These are phyloP conservation scores for Scopulariopsis brevicaulis DNA, from an alignment of 2,329 filamentous ascomycete species.

Conservation along the genomic window DNA sequence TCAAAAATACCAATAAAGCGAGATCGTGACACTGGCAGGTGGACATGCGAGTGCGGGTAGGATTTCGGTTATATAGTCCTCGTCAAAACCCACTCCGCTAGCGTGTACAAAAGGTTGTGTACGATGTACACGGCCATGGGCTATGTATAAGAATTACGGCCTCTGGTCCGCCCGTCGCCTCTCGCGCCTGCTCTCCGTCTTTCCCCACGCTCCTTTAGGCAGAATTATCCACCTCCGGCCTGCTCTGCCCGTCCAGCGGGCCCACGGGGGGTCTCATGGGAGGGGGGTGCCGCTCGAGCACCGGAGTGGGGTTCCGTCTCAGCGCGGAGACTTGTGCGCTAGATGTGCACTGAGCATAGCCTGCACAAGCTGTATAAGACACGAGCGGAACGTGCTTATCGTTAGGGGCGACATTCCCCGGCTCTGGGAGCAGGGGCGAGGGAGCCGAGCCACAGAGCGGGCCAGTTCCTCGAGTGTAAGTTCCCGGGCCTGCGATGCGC, in stretches of 20 bases:
- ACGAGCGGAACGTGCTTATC: background rate
- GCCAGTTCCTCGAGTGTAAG: background rate
- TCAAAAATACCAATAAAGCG: background rate
- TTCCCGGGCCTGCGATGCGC: slow-evolving; percentile 5
- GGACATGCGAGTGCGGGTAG: background rate
- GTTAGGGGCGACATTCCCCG: background rate
- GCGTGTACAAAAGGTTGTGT: background rate
- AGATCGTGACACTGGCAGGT: background rate
- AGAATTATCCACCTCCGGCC: slow-evolving; percentile 1
- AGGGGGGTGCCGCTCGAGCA: background rate
- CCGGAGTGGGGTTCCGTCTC: background rate
- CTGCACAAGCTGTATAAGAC: background rate
- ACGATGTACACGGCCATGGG: background rate
- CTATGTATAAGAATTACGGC: background rate
- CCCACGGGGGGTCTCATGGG: background rate
- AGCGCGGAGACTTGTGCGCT: background rate
- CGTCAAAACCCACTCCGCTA: background rate
- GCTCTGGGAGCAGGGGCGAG: background rate
- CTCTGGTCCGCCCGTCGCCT: background rate
- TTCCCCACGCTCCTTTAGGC: slow-evolving; percentile 3
- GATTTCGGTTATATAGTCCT: background rate
- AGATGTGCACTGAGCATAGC: background rate
- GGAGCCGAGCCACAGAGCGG: background rate
- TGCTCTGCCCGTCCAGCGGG: background rate
- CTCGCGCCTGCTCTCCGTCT: background rate